Evolutionary conservation across 2,329 filamentous ascomycete species (phyloP), one percentile per base, ranked within the genome.

Genomic region (Magnaporthiopsis poae): DNA sequence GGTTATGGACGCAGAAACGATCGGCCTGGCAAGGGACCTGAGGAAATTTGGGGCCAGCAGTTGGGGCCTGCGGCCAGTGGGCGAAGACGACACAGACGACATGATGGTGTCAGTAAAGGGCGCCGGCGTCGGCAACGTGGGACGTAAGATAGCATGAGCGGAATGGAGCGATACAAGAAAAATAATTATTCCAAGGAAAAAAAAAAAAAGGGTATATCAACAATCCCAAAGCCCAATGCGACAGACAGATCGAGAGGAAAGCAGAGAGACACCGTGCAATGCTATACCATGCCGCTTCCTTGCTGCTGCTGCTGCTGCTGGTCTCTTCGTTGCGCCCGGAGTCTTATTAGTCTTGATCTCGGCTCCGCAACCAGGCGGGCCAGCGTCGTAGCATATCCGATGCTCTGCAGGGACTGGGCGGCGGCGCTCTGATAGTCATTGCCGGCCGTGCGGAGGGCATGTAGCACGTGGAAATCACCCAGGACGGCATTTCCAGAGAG

Each of bases 101-200:
- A 84, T 98, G 65, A 84, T 96, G 68, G 83, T 99, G 71, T 96
- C 92, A 71, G 90, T 99, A 61, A 96, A 98, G 73, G 95, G 95
- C 39, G 88, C 87, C 72, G 95, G 95, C 61, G 91, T 99, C 68
- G 95, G 95, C 36, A 99, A 98, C 75, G 90, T 98, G 63, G 94
- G 94, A 65, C 87, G 93, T 74, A 98, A 98, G 80, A 90, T 97
- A 73, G 84, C 84, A 72, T 86, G 77, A 77, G 59, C 72, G 7
- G n/a, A n/a, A n/a, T 9, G 46, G n/a, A 25, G 7, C 46, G 21
- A 56, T 56, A n/a, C 46, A 56, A 56, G 46, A 56, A 62, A 27
- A 27, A 65, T 21, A 63, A 60, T 21, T 27, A 31, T 31, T 59
- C 21, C 46, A 56, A 70, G 35, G 35, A 68, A 25, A 61, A 25